Evolutionary conservation across 257 asterid species (phyloP).

Genomic region (Solanum paucissectum): DNA sequence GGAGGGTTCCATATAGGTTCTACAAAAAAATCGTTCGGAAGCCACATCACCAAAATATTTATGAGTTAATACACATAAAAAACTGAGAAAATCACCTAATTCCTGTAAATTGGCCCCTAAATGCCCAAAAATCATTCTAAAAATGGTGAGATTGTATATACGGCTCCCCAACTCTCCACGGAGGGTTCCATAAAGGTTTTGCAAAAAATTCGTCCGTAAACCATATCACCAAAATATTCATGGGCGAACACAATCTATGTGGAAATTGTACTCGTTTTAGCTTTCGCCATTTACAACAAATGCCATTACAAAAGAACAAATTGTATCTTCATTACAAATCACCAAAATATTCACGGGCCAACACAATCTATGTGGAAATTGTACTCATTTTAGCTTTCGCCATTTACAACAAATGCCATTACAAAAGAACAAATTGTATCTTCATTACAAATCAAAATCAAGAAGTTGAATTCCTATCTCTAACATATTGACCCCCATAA

Average conservation of each 20-base stretch:
- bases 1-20: background rate
- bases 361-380: background rate
- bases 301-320: background rate
- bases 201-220: fast-evolving
- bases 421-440: background rate
- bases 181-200: background rate
- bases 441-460: background rate
- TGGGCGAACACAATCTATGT: background rate
- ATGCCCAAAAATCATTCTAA: no score
- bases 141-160: background rate
- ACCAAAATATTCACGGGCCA: no score
- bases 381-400: background rate
- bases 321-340: background rate
- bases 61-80: no score
- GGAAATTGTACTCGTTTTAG: background rate
- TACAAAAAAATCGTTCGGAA: fast-evolving
- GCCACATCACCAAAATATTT: background rate
- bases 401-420: background rate
- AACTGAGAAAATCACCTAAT: background rate
- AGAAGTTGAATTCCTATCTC: background rate
- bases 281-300: background rate
- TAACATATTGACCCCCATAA: constrained; percentile 29
- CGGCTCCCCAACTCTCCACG: background rate
- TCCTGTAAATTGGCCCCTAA: fast-evolving
- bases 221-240: no score